Evolutionary conservation across 371 early-diverging fungal species (phyloP).

Genomic region (Chytridium lagenaria): DNA sequence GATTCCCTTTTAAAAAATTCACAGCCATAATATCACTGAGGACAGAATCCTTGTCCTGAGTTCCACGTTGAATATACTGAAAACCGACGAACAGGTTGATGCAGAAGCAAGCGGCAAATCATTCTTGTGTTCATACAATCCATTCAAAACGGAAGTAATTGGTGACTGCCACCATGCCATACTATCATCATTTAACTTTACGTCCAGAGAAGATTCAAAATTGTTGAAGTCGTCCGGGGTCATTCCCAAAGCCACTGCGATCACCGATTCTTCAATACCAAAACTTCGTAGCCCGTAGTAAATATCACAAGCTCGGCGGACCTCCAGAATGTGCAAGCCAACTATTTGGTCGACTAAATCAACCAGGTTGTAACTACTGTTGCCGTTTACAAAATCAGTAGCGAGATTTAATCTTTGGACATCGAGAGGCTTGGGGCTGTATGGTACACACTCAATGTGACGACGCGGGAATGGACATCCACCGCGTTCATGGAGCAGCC

Average conservation of each 20-base stretch:
- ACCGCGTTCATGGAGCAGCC: constrained; percentile 2
- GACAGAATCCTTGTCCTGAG: background rate
- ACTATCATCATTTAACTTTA: background rate
- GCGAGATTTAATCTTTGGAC: background rate
- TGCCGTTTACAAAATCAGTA: background rate
- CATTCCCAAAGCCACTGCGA: background rate
- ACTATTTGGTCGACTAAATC: background rate
- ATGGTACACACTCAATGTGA: background rate
- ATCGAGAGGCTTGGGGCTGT: constrained; percentile 15
- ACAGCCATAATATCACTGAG: background rate
- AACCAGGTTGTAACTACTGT: background rate
- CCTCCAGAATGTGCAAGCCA: background rate
- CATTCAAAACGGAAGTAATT: background rate
- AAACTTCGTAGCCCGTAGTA: background rate
- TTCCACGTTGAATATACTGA: background rate
- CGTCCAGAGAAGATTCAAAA: background rate
- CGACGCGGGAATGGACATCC: constrained; percentile 9
- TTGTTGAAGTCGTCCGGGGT: background rate
- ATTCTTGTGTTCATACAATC: background rate
- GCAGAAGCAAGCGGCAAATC: background rate
- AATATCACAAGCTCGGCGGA: background rate
- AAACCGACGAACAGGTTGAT: background rate
- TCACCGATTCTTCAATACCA: background rate
- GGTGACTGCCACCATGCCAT: background rate
- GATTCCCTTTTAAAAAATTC: background rate